Evolutionary conservation across 2,329 filamentous ascomycete species (phyloP).

Genomic region (Cryphonectria nitschkei): DNA sequence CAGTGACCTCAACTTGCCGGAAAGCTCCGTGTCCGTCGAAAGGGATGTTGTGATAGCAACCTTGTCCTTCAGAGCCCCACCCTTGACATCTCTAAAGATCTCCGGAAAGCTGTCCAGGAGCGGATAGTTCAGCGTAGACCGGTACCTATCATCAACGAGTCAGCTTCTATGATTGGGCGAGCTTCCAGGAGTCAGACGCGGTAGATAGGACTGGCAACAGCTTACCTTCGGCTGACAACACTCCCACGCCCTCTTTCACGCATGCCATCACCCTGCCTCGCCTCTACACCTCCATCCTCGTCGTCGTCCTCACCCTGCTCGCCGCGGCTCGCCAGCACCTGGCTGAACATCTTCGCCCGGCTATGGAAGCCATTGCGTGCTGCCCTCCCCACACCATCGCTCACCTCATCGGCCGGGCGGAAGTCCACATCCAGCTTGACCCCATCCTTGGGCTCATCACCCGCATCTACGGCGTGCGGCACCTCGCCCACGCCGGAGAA

Average conservation of each 20-base stretch:
- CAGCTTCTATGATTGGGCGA: background rate
- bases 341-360: conserved; percentile 45
- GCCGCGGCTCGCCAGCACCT: conserved; percentile 42
- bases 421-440: conserved; percentile 45
- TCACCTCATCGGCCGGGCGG: conserved; percentile 44
- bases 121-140: conserved; percentile 67
- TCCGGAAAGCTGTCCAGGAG: conserved; percentile 81
- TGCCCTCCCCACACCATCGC: conserved; percentile 22
- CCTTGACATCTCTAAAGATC: conserved; percentile 62
- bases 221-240: conserved; percentile 41
- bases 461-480: conserved; percentile 31
- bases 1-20: conserved; percentile 67
- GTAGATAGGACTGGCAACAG: background rate
- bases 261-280: conserved; percentile 34
- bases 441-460: conserved; percentile 33
- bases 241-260: conserved; percentile 34
- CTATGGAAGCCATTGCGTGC: conserved; percentile 31
- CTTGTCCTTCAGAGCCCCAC: conserved; percentile 41
- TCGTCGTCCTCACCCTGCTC: conserved; percentile 37
- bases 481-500: conserved; percentile 47
- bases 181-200: background rate
- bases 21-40: conserved; percentile 76
- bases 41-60: conserved; percentile 63
- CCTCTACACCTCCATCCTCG: conserved; percentile 32
- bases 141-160: conserved; percentile 40